Conservation (phyloP, 176 grass and related monocot species). For the Aegilops umbellulata region DNA sequence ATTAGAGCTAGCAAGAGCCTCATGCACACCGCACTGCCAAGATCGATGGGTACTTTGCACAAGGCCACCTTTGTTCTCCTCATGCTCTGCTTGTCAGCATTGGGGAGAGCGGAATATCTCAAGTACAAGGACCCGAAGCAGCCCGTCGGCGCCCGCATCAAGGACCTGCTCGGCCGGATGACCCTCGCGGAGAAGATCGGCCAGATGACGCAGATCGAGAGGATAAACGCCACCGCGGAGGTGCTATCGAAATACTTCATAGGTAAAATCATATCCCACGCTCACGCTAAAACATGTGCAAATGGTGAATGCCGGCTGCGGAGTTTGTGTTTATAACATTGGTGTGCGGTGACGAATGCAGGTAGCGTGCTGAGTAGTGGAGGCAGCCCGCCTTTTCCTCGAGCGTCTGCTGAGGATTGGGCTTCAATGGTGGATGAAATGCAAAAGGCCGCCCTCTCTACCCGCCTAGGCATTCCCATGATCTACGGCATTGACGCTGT, state of each 20-base stretch:
- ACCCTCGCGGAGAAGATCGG: conserved; percentile 78
- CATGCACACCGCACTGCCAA: not conserved
- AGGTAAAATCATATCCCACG: conserved; percentile 15
- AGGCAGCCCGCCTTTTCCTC: conserved; percentile 62
- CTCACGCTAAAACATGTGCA: not conserved
- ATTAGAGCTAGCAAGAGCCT: too few species aligned
- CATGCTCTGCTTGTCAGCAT: conserved; percentile 9
- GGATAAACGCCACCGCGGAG: conserved; percentile 49
- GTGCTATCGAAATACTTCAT: conserved; percentile 62
- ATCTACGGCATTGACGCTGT: conserved; percentile 75
- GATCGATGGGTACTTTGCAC: conserved; percentile 46
- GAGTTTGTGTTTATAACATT: not conserved
- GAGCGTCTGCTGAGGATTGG: conserved; percentile 58
- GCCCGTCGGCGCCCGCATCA: conserved; percentile 39
- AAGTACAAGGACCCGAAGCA: conserved; percentile 72
- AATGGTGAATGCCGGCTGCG: not conserved
- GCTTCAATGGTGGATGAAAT: conserved; percentile 46
- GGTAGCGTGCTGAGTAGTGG: conserved; percentile 73
- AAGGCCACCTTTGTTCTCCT: conserved; percentile 37
- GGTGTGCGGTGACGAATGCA: not conserved
- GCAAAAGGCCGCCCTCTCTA: conserved; percentile 66
- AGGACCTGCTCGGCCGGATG: conserved; percentile 59
- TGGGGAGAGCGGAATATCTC: conserved; percentile 29
- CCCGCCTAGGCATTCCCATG: conserved; percentile 63
- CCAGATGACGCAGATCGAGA: conserved; percentile 77